Percentiles rank a stretch among this genome's conserved stretches.
phyloP scores from a whole-genome alignment of 345 rosid genomes.

The Populus davidiana region DNA sequence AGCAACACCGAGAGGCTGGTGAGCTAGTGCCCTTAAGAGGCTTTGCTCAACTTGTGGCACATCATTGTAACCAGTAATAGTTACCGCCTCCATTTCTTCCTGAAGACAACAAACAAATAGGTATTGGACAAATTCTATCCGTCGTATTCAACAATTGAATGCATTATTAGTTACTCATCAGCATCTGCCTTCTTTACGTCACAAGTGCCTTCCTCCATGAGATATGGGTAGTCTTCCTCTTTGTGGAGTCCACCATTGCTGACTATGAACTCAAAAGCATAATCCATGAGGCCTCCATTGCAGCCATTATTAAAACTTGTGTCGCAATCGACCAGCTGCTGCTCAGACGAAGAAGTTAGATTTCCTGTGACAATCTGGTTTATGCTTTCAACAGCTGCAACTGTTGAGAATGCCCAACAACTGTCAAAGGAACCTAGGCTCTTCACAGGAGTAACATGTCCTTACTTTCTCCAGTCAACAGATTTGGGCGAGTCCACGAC shows the following conservation, averaged over 20 bases:
- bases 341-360: slow-evolving; percentile 54
- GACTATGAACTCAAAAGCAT: slow-evolving; percentile 46
- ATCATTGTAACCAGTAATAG: slow-evolving; percentile 50
- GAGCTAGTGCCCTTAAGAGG: slow-evolving; percentile 52
- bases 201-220: slow-evolving; percentile 64
- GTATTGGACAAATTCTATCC: not conserved
- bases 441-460: slow-evolving; percentile 68
- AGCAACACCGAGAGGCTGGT: slow-evolving; percentile 58
- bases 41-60: slow-evolving; percentile 44
- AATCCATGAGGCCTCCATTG: slow-evolving; percentile 64
- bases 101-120: not conserved
- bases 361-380: slow-evolving; percentile 60
- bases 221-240: slow-evolving; percentile 66
- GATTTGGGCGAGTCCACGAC: slow-evolving; percentile 52
- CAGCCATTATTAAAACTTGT: slow-evolving; percentile 47
- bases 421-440: slow-evolving; percentile 85
- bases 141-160: not conserved
- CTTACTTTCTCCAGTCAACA: slow-evolving; percentile 79
- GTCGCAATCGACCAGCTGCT: slow-evolving; percentile 59
- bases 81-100: slow-evolving; percentile 43
- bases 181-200: slow-evolving; percentile 38
- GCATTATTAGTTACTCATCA: not conserved
- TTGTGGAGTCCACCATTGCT: slow-evolving; percentile 51
- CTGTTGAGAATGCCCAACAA: slow-evolving; percentile 69
- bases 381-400: slow-evolving; percentile 65